Evolutionary conservation across 106 monocot species (phyloP).

Genomic region (Dioscorea zingiberensis): DNA sequence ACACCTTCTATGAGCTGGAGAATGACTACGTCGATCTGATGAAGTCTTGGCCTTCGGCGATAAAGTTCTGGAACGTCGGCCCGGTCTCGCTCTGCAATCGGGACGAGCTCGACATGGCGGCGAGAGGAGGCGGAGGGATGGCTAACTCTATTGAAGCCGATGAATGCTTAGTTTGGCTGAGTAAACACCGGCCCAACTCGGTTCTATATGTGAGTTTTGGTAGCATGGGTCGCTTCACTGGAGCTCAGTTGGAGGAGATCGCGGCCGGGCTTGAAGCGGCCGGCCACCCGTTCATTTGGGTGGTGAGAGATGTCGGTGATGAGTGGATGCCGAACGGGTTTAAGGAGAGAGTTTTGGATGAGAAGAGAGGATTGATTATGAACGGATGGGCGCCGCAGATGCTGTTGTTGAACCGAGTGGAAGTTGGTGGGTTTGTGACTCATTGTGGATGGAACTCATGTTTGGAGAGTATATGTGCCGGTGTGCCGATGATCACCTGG

Average conservation of each 20-base stretch:
- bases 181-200: background rate
- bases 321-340: background rate
- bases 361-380: too few species aligned
- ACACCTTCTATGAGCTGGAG: background rate
- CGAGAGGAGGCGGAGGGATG: background rate
- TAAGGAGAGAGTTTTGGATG: too few species aligned
- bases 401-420: too few species aligned
- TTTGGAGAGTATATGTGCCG: too few species aligned
- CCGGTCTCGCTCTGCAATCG: background rate
- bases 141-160: background rate
- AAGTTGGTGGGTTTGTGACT: too few species aligned
- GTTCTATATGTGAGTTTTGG: background rate
- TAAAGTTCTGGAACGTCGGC: background rate
- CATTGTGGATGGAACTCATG: too few species aligned
- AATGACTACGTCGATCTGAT: background rate
- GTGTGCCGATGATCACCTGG: too few species aligned
- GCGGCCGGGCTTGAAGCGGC: background rate
- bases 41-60: background rate
- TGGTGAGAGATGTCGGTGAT: background rate
- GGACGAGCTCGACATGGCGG: background rate
- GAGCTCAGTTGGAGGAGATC: background rate
- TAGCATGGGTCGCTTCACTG: background rate
- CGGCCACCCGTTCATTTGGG: background rate
- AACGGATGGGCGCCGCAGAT: too few species aligned
- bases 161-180: background rate